Percentiles rank a stretch among this genome's conserved stretches.
These are phyloP conservation scores for Juncus effusus DNA, from an alignment of 176 grass and related monocot genomes.

Conservation along the genomic window DNA sequence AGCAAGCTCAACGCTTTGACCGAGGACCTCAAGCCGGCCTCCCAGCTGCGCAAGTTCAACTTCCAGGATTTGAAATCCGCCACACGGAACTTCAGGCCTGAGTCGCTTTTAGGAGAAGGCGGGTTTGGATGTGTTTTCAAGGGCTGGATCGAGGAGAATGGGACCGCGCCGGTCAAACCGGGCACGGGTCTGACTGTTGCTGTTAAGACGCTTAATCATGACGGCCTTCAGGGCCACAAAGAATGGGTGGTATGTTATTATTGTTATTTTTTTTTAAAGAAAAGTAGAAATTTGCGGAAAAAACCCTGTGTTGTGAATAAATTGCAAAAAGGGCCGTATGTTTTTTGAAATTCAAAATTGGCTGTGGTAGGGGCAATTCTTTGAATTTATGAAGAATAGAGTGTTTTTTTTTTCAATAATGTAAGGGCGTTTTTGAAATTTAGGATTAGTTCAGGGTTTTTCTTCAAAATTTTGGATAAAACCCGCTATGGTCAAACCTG, in stretches of 20 bases:
- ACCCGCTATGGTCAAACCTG: constrained; percentile 84
- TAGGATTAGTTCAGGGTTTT: too few relatives aligned
- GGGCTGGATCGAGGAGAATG: constrained; percentile 99
- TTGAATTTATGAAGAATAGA: too few relatives aligned
- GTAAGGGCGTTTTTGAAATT: too few relatives aligned
- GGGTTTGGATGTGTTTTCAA: constrained; percentile 99
- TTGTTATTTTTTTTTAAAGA: constrained; percentile 6
- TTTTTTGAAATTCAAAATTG: too few relatives aligned
- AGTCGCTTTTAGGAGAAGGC: constrained; percentile 94
- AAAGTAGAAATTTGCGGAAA: not conserved
- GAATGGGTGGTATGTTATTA: constrained; percentile 87
- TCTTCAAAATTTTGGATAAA: too few relatives aligned
- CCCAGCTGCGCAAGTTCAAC: constrained; percentile 82
- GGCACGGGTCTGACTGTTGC: constrained; percentile 96
- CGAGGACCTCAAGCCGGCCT: constrained; percentile 86
- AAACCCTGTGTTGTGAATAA: not conserved
- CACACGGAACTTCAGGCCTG: constrained; percentile 94
- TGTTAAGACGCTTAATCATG: constrained; percentile 98
- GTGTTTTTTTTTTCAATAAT: too few relatives aligned
- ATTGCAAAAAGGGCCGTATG: too few relatives aligned
- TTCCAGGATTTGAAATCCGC: constrained; percentile 93
- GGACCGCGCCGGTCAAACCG: constrained; percentile 94
- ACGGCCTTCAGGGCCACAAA: constrained; percentile 97
- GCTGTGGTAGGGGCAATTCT: too few relatives aligned
- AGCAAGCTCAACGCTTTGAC: constrained; percentile 40